phyloP scores from a whole-genome alignment of 306 rosid genomes.

The Canavalia ensiformis region DNA sequence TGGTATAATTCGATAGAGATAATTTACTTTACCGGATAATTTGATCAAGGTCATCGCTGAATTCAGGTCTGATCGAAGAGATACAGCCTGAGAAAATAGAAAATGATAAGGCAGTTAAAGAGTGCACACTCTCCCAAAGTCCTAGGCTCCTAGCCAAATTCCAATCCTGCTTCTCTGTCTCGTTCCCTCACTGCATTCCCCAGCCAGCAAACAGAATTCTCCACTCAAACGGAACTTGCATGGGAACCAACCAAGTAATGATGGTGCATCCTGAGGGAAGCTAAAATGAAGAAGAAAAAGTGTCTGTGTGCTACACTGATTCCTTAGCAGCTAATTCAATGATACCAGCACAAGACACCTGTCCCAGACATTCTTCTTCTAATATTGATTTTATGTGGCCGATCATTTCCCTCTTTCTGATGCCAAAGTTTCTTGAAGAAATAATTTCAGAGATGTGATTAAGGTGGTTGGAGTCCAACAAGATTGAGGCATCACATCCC shows the following conservation, averaged over 20 bases:
- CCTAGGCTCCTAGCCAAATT: too few relatives aligned
- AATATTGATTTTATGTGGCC: conserved; percentile 44
- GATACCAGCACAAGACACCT: conserved; percentile 60
- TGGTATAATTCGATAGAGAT: conserved; percentile 16
- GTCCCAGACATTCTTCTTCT: conserved; percentile 55
- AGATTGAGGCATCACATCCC: conserved; percentile 67
- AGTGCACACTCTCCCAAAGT: too few relatives aligned
- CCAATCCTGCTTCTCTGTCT: too few relatives aligned
- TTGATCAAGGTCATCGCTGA: conserved; percentile 78
- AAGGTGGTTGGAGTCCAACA: conserved; percentile 41
- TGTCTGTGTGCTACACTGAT: conserved; percentile 28
- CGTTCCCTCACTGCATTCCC: too few relatives aligned
- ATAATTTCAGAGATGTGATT: conserved; percentile 44
- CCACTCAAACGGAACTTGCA: too few relatives aligned
- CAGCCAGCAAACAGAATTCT: too few relatives aligned
- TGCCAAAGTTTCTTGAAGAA: conserved; percentile 54
- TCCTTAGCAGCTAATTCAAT: conserved; percentile 55
- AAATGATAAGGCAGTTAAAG: too few relatives aligned
- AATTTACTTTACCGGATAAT: conserved; percentile 79
- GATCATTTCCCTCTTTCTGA: conserved; percentile 54
- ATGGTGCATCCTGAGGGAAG: too few relatives aligned
- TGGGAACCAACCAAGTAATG: too few relatives aligned
- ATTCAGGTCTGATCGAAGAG: too few relatives aligned
- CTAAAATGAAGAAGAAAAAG: too few relatives aligned
- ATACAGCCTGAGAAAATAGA: too few relatives aligned